These are phyloP conservation scores for Clitopilus hobsonii DNA, from an alignment of 768 basidiomycete genomes.

Conservation along the genomic window DNA sequence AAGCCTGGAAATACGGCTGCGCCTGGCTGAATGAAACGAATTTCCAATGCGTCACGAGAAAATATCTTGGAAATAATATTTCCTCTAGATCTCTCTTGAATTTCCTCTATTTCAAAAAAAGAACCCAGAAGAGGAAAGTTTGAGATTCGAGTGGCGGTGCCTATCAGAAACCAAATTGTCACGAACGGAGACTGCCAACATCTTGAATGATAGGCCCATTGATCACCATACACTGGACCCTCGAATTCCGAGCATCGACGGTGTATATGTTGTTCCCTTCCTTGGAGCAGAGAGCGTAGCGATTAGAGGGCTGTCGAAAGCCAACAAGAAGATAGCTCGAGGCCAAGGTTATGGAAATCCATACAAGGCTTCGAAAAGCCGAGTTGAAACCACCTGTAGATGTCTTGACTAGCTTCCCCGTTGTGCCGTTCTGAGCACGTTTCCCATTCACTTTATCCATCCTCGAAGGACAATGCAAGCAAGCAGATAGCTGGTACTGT, in stretches of 20 bases:
- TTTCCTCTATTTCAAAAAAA: constrained; percentile 39
- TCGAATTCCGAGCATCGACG: constrained; percentile 50
- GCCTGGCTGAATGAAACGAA: constrained; percentile 48
- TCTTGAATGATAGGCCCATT: constrained; percentile 44
- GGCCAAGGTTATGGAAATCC: background rate
- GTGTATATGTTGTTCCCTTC: constrained; percentile 54
- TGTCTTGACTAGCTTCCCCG: background rate
- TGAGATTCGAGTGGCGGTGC: background rate
- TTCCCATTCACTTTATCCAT: no score
- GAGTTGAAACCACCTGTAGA: background rate
- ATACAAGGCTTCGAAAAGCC: background rate
- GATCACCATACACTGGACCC: constrained; percentile 62
- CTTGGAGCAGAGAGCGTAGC: constrained; percentile 64
- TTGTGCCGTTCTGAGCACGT: no score
- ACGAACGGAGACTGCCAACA: constrained; percentile 53
- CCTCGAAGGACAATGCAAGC: no score
- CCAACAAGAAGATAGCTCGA: background rate
- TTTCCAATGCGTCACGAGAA: constrained; percentile 21
- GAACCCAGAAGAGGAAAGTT: no score
- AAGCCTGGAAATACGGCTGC: constrained; percentile 70
- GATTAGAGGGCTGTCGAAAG: background rate
- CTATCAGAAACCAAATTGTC: background rate
- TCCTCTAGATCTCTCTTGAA: constrained; percentile 40
- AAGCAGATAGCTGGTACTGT: no score
- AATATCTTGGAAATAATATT: constrained; percentile 16